Evolutionary conservation across 2,329 filamentous ascomycete species (phyloP).

Genomic region (Aspergillus spinulosporus): DNA sequence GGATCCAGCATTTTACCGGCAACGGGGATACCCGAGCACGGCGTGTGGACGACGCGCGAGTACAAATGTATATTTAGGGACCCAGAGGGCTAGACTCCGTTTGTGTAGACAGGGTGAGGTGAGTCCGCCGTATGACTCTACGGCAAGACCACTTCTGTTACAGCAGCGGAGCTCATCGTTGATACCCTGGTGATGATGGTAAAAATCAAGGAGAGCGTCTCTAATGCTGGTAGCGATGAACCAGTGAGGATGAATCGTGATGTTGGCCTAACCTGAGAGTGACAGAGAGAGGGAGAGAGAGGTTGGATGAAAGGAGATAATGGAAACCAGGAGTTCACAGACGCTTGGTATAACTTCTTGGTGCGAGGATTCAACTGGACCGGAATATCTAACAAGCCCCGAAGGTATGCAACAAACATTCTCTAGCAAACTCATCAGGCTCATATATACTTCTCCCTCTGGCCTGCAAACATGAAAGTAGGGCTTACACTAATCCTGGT

Average conservation of each 20-base stretch:
- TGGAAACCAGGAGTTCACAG: no score
- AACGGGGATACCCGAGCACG: conserved; percentile 29
- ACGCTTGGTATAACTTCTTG: not conserved
- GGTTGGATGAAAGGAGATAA: no score
- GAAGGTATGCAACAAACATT: no score
- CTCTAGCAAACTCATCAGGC: no score
- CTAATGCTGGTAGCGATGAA: no score
- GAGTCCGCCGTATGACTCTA: conserved; percentile 45
- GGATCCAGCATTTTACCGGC: not conserved
- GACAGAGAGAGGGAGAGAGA: not conserved
- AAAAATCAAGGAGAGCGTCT: not conserved
- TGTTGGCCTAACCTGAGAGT: not conserved
- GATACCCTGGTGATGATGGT: conserved; percentile 33
- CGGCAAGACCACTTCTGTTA: conserved; percentile 43
- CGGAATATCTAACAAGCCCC: no score
- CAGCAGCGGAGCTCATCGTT: conserved; percentile 30
- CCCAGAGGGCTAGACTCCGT: conserved; percentile 20
- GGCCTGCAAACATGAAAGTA: no score
- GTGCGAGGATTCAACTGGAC: no score
- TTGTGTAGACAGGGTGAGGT: conserved; percentile 41
- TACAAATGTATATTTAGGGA: conserved; percentile 19
- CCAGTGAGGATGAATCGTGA: not conserved
- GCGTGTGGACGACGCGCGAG: conserved; percentile 27
- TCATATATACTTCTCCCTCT: no score
- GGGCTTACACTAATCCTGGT: no score